Conservation (phyloP, 1,284 basidiomycete genomes). For the Ceratobasidium sp. region DNA sequence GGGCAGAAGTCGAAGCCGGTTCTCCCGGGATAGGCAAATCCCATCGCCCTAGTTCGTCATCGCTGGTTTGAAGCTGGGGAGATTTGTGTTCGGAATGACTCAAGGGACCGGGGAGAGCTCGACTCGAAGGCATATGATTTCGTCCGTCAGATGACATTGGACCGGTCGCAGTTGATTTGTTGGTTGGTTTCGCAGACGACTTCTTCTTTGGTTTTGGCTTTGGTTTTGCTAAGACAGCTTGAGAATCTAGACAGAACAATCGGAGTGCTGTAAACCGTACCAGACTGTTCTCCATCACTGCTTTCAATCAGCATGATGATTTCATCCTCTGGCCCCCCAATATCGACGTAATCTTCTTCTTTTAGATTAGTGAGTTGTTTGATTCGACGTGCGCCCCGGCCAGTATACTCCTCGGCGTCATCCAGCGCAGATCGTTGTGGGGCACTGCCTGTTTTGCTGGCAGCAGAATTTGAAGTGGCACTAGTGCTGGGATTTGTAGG, state of each 20-base stretch:
- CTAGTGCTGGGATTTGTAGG: conserved; percentile 24
- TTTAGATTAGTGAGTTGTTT: conserved; percentile 14
- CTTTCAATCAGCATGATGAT: conserved; percentile 25
- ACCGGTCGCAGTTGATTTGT: neutral
- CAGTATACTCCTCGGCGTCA: conserved; percentile 34
- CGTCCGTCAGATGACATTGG: too few species aligned
- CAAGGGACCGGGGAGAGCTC: neutral
- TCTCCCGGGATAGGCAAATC: conserved; percentile 17
- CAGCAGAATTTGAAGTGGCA: conserved; percentile 16
- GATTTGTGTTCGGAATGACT: conserved; percentile 1
- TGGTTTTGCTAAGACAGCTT: neutral
- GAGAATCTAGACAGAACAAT: neutral
- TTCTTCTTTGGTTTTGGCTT: conserved; percentile 35
- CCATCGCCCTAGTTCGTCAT: conserved; percentile 30
- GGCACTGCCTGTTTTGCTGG: conserved; percentile 1
- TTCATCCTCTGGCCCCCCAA: conserved; percentile 34
- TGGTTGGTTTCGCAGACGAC: neutral
- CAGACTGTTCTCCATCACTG: conserved; percentile 9
- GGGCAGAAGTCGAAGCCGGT: neutral
- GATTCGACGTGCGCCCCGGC: conserved; percentile 28
- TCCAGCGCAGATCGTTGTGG: conserved; percentile 28
- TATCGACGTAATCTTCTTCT: conserved; percentile 17
- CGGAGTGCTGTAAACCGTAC: conserved; percentile 23
- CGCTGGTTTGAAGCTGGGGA: conserved; percentile 12
- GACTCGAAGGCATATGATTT: neutral